Base-by-base conservation (phyloP, 305 asterid species). In the Plantago lanceolata region DNA sequence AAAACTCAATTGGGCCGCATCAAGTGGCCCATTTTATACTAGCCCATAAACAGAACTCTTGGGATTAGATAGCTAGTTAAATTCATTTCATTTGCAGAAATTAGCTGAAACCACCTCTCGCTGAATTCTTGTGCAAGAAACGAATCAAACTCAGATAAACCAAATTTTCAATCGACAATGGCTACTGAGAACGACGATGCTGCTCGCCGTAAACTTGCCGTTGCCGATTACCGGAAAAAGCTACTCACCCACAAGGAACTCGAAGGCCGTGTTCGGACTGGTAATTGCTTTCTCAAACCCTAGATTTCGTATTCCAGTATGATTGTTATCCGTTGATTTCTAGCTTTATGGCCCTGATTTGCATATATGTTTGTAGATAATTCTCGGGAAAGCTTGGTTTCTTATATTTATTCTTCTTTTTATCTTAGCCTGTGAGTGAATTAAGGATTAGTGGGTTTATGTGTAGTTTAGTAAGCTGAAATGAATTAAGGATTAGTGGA, bases 261-360 rank as follows among this genome's bases (percentile, higher is more conserved):
- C 53, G 95, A 85, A 28, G 83, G 81, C 51, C 81, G 95, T 48
- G 89, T 85, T 70, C 86, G 95, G 69, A 76, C 85, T 31, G 90
- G 92, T 89, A 67, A 57, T 44, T 63, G 1, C 63, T 56, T 63
- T 76, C 70, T 67, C 55, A 24, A 75, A 73, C 75, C 80, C 83
- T 75, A 73, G 26, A 8, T 40, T 59, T 69, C 48, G 56, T 51
- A 18, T 31, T 59, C 59, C 54, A 19, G 40, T 43, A 68, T 49
- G 0, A 24, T 48, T n/a, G 4, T 45, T 8, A 20, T 16, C 53
- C 12, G 3, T 24, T 40, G 21, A 49, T 33, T 57, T 19, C 7
- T 9, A 8, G 6, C 17, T 40, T 26, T 18, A 26, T 21, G 24
- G 21, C 40, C 16, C 54, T 24, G 37, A 13, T 54, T 63, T 58